Conservation (phyloP, 1,139 yeast genomes). For the Blastobotrys raffinosifermentans region DNA sequence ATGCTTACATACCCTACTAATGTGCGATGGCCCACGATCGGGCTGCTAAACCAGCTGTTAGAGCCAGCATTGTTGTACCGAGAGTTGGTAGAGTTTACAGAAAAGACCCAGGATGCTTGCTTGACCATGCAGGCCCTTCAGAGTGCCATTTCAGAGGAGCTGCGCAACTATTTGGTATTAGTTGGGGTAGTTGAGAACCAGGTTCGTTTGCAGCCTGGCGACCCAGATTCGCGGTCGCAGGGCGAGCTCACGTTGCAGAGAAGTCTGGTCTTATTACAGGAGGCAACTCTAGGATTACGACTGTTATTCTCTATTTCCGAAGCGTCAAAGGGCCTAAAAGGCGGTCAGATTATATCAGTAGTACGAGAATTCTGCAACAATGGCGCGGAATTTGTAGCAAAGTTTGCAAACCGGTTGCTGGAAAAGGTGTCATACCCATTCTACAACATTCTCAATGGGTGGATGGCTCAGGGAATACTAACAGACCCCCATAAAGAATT, state of each 20-base stretch:
- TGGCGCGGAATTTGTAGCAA: constrained; percentile 54
- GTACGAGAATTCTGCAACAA: constrained; percentile 49
- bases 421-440: constrained; percentile 53
- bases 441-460: constrained; percentile 51
- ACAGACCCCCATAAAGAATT: constrained; percentile 56
- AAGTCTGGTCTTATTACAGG: constrained; percentile 43
- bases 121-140: constrained; percentile 62
- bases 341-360: constrained; percentile 52
- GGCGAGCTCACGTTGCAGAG: constrained; percentile 33
- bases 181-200: constrained; percentile 49
- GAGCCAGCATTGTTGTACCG: constrained; percentile 72
- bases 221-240: too few relatives aligned
- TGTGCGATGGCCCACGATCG: constrained; percentile 54
- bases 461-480: constrained; percentile 69
- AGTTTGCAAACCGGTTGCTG: constrained; percentile 44
- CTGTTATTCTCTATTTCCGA: constrained; percentile 41
- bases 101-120: constrained; percentile 15
- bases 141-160: constrained; percentile 48
- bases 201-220: constrained; percentile 21
- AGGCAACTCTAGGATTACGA: constrained; percentile 51
- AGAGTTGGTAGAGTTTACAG: constrained; percentile 37
- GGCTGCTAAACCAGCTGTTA: constrained; percentile 50
- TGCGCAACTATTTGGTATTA: constrained; percentile 48
- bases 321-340: constrained; percentile 37
- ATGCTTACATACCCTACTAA: constrained; percentile 41